Evolutionary conservation across 1,284 basidiomycete genomes (phyloP).

Genomic region (Pyrrhoderma lamaoense): DNA sequence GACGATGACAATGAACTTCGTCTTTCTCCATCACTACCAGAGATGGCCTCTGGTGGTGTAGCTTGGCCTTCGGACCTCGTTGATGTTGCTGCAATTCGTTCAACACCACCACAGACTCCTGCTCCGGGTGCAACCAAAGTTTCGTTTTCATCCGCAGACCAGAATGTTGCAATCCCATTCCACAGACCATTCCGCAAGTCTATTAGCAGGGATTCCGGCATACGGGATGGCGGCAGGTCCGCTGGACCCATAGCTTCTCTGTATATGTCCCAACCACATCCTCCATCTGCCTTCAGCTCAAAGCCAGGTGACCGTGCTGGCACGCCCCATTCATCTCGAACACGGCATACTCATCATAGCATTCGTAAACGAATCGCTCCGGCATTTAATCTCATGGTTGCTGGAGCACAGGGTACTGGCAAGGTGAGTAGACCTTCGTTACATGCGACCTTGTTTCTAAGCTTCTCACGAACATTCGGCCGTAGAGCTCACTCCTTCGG

Average conservation of each 20-base stretch:
- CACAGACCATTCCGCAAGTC: constrained; percentile 68
- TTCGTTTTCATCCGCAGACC: constrained; percentile 44
- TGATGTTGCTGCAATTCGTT: constrained; percentile 49
- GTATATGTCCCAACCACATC: constrained; percentile 47
- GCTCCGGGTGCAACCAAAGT: constrained; percentile 55
- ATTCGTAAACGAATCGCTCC: constrained; percentile 55
- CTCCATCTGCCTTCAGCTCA: constrained; percentile 52
- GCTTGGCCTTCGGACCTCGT: constrained; percentile 77
- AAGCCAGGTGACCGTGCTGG: constrained; percentile 33
- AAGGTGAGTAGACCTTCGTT: constrained; percentile 33
- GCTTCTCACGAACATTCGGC: background rate
- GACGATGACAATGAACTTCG: constrained; percentile 40
- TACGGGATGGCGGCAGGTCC: constrained; percentile 28
- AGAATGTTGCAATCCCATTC: constrained; percentile 53
- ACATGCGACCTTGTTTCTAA: constrained; percentile 10
- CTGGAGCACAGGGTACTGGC: constrained; percentile 69
- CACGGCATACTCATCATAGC: constrained; percentile 40
- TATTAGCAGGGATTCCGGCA: constrained; percentile 28
- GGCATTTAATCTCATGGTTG: constrained; percentile 81
- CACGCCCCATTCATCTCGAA: constrained; percentile 31
- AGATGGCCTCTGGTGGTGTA: constrained; percentile 61
- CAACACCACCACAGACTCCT: constrained; percentile 33
- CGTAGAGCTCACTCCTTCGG: constrained; percentile 55
- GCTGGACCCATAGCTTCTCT: constrained; percentile 54
- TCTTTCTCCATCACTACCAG: constrained; percentile 67